Conservation (phyloP, 495 filamentous ascomycete species). For the Neurospora sp. region DNA sequence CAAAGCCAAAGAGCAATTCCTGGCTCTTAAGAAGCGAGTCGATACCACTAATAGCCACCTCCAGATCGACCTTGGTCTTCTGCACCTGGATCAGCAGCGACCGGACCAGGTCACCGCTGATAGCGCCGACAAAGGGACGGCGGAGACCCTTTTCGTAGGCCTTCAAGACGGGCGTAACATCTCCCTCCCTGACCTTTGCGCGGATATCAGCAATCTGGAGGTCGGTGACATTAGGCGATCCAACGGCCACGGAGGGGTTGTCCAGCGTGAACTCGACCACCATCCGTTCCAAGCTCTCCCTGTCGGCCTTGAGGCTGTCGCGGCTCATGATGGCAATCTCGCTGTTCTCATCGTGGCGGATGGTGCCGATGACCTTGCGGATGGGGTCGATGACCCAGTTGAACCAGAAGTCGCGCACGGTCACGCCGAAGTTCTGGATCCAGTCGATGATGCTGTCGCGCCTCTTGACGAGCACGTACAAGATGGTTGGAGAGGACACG, state of each 20-base stretch:
- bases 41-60: slow-evolving; percentile 90
- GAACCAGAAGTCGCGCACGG: slow-evolving; percentile 77
- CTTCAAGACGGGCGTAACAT: slow-evolving; percentile 80
- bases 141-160: slow-evolving; percentile 84
- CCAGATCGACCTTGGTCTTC: slow-evolving; percentile 97
- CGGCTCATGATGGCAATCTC: slow-evolving; percentile 95
- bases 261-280: slow-evolving; percentile 89
- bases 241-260: slow-evolving; percentile 46
- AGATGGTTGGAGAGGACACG: slow-evolving; percentile 67
- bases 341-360: slow-evolving; percentile 79
- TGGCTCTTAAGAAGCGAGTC: slow-evolving; percentile 89
- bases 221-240: slow-evolving; percentile 36
- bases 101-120: slow-evolving; percentile 78
- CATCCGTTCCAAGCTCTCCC: slow-evolving; percentile 90
- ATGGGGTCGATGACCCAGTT: slow-evolving; percentile 91
- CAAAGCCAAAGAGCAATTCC: slow-evolving; percentile 93
- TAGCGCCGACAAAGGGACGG: slow-evolving; percentile 64
- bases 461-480: slow-evolving; percentile 61
- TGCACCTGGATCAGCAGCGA: slow-evolving; percentile 92
- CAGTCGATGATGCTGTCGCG: slow-evolving; percentile 65
- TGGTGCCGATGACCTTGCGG: slow-evolving; percentile 76
- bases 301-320: slow-evolving; percentile 76
- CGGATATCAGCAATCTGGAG: slow-evolving; percentile 58
- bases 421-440: slow-evolving; percentile 65
- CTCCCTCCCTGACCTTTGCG: slow-evolving; percentile 74